Evolutionary conservation across 257 asterid species (phyloP).

Genomic region (Solanum virginianum): DNA sequence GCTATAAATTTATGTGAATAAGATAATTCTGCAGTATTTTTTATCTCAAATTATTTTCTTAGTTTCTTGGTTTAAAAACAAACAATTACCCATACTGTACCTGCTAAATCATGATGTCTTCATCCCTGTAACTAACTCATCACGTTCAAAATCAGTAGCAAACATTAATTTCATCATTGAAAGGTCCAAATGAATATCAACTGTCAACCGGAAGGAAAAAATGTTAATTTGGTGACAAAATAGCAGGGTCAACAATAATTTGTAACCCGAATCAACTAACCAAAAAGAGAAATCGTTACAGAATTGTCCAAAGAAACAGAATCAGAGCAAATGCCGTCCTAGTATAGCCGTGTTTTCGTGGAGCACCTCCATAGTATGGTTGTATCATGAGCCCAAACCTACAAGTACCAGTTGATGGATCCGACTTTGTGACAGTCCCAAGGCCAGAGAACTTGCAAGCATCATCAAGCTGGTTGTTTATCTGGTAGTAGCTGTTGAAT

Average conservation of each 20-base stretch:
- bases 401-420: neutral
- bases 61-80: too few relatives aligned
- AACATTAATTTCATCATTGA: neutral
- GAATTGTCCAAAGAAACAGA: neutral
- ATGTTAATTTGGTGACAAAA: neutral
- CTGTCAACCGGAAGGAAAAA: neutral
- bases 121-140: neutral
- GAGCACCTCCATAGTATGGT: neutral
- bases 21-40: too few relatives aligned
- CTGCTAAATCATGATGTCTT: neutral
- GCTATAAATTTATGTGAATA: too few relatives aligned
- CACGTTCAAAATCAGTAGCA: neutral
- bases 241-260: neutral
- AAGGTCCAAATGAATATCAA: neutral
- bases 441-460: conserved; percentile 2
- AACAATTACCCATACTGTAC: neutral
- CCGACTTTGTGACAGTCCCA: neutral
- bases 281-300: neutral
- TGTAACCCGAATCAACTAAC: neutral
- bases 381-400: neutral
- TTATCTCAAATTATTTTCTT: too few relatives aligned
- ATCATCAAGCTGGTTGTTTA: conserved; percentile 2
- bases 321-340: neutral
- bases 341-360: neutral
- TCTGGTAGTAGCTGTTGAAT: conserved; percentile 2